phyloP scores from a whole-genome alignment of 805 yeast genomes.

The Maudiozyma bulderi region DNA sequence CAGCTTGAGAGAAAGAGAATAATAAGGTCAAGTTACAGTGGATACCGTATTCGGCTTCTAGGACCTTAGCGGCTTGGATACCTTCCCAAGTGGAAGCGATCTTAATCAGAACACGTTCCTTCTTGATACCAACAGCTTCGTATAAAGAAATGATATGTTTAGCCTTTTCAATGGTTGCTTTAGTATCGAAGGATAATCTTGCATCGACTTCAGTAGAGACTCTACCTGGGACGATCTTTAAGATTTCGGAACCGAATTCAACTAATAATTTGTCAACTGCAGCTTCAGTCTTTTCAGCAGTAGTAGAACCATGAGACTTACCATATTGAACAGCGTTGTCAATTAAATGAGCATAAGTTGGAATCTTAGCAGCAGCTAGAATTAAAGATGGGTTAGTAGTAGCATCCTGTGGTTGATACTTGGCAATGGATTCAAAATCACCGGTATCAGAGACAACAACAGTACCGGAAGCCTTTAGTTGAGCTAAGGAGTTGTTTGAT shows the following conservation, averaged over 20 bases:
- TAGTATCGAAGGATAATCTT: conserved; percentile 90
- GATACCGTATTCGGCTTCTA: conserved; percentile 81
- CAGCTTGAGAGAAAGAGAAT: conserved; percentile 95
- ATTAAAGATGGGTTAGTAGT: conserved; percentile 98
- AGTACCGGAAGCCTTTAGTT: conserved; percentile 91
- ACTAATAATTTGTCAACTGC: conserved; percentile 91
- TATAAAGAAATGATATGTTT: conserved; percentile 80
- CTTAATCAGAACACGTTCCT: conserved; percentile 90
- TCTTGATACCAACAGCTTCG: conserved; percentile 71
- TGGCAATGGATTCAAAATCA: conserved; percentile 95
- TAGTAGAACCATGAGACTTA: conserved; percentile 46
- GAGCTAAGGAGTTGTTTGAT: conserved; percentile 66
- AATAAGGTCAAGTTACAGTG: conserved; percentile 93
- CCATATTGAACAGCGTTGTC: conserved; percentile 88
- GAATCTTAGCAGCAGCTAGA: conserved; percentile 86
- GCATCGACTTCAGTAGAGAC: conserved; percentile 99
- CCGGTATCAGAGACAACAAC: conserved; percentile 98
- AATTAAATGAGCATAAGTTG: conserved; percentile 79
- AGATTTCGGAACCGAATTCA: conserved; percentile 90
- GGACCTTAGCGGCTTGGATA: conserved; percentile 94
- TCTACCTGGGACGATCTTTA: conserved; percentile 95
- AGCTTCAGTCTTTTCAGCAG: conserved; percentile 53
- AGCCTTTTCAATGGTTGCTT: conserved; percentile 91
- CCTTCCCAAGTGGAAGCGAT: conserved; percentile 99
- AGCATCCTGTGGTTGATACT: conserved; percentile 97